Base-by-base conservation (phyloP, 164 flowering plant genomes). In the Platanus orientalis region DNA sequence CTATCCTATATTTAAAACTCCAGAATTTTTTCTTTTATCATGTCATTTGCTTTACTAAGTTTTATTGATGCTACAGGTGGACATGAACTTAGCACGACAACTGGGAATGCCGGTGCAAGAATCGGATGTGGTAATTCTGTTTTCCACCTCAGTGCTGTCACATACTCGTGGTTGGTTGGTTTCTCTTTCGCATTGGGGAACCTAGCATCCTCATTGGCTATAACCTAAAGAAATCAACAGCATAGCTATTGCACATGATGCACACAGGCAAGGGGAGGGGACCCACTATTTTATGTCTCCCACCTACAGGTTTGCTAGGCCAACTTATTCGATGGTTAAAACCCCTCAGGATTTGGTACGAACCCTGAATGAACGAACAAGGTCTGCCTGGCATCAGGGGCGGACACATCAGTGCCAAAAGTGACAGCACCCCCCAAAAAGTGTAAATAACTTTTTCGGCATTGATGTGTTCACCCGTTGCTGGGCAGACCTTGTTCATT, bases 51-150 rank as follows among this genome's bases (percentile, higher is more conserved):
- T 49, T 36, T 24, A 7, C 53, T 60, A n/a, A 24, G 47, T 53
- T 42, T 26, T 25, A 54, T 11, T 21, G 25, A 44, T 76, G 70
- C 20, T 54, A 52, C 85, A 91, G 97, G 94, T 75, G 92, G 93
- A 28, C 96, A 91, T 74, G 89, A 87, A 73, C 90, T 89, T 54
- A 92, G 96, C 84, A 89, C 86, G 79, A 81, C 86, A 44, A 92
- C 98, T 39, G 98, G 98, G 20, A 92, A 89, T 75, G 92, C 96
- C 0, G 98, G 96, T 59, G 98, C 83, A 56, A 84, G 98, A 80
- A 72, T 92, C 56, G 98, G 92, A 65, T 92, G 96, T 61, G 96
- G 98, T 92, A 83, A 69, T 40, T 61, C 12, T 24, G 0, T 62
- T 3, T 26, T 55, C 11, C 14, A 30, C 26, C 49, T 42, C 27